phyloP scores from a whole-genome alignment of 108 stramenopile genomes.

The Seminavis robusta region DNA sequence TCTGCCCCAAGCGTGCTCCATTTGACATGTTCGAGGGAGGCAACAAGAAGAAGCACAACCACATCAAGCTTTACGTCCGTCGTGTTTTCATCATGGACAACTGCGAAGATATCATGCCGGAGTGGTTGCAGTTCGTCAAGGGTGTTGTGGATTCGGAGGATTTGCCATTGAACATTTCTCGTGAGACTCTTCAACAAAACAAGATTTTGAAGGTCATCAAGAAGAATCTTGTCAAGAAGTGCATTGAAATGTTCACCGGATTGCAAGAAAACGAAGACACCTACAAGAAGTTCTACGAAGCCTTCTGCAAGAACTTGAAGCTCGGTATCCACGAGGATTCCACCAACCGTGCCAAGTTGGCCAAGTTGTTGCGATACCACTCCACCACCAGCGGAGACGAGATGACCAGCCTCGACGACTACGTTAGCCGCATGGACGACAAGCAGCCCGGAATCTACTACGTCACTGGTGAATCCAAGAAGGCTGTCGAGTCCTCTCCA shows the following conservation, averaged over 20 bases:
- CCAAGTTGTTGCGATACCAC: conserved; percentile 99
- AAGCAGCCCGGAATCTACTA: conserved; percentile 99
- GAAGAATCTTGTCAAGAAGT: conserved; percentile 99
- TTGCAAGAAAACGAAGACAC: conserved; percentile 98
- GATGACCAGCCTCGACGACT: conserved; percentile 98
- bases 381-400: conserved; percentile 99
- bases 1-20: conserved; percentile 99
- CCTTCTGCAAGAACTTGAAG: conserved; percentile 99
- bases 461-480: conserved; percentile 99
- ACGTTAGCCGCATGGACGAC: conserved; percentile 97
- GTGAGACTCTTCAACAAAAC: conserved; percentile 99
- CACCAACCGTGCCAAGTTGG: conserved; percentile 99
- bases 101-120: conserved; percentile 99
- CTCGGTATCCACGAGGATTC: conserved; percentile 99
- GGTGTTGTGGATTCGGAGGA: conserved; percentile 99
- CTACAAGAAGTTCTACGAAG: conserved; percentile 99
- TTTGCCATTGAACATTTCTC: conserved; percentile 99
- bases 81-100: conserved; percentile 99
- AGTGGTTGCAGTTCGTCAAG: conserved; percentile 98
- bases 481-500: conserved; percentile 97
- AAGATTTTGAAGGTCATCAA: conserved; percentile 99
- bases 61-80: conserved; percentile 99
- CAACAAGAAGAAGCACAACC: conserved; percentile 99
- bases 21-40: conserved; percentile 99
- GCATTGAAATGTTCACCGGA: conserved; percentile 99